Conservation (phyloP, 306 rosid genomes). For the Sphenostylis stenocarpa region DNA sequence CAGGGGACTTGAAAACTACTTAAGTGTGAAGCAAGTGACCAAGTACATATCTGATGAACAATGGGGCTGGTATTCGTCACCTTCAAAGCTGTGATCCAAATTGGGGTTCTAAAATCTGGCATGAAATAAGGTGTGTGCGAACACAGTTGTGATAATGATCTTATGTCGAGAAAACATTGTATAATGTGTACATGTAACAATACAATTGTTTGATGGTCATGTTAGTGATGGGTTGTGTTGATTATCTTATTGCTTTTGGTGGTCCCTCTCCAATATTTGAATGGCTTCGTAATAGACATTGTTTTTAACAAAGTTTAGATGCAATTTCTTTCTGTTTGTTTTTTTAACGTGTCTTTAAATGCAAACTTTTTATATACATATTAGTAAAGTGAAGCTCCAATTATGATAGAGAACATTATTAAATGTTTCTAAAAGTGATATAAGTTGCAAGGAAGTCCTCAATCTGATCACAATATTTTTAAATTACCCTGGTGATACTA, state of each 20-base stretch:
- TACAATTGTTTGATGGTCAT: not conserved
- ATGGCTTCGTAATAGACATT: not conserved
- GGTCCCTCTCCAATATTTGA: not conserved
- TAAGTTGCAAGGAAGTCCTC: too few species aligned
- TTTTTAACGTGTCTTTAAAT: not conserved
- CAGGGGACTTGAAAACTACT: conserved; percentile 90
- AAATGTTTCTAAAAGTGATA: too few species aligned
- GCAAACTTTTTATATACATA: too few species aligned
- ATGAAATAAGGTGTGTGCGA: conserved; percentile 20
- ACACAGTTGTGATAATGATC: not conserved
- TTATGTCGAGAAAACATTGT: not conserved
- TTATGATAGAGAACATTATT: too few species aligned
- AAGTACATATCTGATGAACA: conserved; percentile 67
- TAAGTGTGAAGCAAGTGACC: conserved; percentile 94
- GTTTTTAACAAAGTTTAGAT: not conserved
- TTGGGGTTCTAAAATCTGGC: not conserved
- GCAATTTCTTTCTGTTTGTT: not conserved
- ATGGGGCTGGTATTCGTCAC: conserved; percentile 92
- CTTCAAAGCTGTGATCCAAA: conserved; percentile 68
- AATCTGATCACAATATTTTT: too few species aligned
- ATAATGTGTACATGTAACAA: not conserved
- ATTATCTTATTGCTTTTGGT: not conserved
- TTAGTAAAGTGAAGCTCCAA: too few species aligned
- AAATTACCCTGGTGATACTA: too few species aligned
- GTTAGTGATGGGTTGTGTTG: conserved; percentile 15